Conservation (phyloP, 78 protist species). For the Dictyostelium citrinum region DNA sequence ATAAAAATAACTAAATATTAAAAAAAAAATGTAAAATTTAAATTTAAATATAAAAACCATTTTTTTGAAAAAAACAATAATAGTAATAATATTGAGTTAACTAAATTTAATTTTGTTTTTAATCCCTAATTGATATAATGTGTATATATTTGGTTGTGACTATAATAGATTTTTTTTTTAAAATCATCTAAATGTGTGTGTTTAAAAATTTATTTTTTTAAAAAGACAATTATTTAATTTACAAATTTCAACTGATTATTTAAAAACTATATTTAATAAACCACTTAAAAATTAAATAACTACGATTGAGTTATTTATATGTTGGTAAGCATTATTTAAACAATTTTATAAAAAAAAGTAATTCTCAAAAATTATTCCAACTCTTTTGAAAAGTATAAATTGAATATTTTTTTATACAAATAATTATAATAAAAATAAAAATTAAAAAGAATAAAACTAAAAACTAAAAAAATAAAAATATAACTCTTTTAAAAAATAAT, state of each 20-base stretch:
- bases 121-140: neutral
- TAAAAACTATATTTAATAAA: neutral
- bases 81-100: no score
- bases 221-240: neutral
- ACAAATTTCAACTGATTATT: neutral
- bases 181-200: neutral
- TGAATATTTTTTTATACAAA: neutral
- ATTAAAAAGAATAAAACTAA: neutral
- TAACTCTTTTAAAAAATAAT: neutral
- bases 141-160: no score
- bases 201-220: neutral
- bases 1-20: no score
- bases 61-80: no score
- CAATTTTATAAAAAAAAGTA: neutral
- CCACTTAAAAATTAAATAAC: neutral
- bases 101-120: no score
- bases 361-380: neutral
- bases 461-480: no score
- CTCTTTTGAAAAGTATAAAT: neutral
- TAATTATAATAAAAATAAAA: neutral
- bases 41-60: no score
- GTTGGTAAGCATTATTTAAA: neutral
- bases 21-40: no score
- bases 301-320: neutral
- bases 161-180: neutral